These are phyloP conservation scores for Colletotrichum nymphaeae DNA, from an alignment of 2,329 filamentous ascomycete species.

Conservation along the genomic window DNA sequence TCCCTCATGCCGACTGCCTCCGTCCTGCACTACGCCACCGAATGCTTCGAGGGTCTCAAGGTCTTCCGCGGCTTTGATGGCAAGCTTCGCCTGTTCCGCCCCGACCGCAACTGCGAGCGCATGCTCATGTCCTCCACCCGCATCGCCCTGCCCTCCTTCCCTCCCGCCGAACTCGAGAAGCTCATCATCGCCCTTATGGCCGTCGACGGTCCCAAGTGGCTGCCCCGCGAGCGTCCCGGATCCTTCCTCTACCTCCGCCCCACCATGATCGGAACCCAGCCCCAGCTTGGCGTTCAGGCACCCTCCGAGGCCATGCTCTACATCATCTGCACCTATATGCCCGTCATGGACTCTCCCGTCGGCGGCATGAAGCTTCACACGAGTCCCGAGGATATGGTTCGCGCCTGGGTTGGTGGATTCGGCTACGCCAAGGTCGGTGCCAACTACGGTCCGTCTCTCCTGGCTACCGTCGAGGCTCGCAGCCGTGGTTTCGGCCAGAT, in stretches of 20 bases:
- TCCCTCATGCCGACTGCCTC: constrained; percentile 84
- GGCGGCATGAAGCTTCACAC: constrained; percentile 81
- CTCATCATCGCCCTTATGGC: constrained; percentile 78
- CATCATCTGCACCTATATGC: constrained; percentile 77
- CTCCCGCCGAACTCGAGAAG: constrained; percentile 77
- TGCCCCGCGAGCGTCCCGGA: constrained; percentile 76
- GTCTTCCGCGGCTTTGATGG: constrained; percentile 83
- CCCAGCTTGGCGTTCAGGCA: constrained; percentile 82
- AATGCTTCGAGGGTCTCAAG: constrained; percentile 90
- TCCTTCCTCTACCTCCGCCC: constrained; percentile 87
- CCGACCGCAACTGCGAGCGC: constrained; percentile 76
- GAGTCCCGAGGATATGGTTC: constrained; percentile 82
- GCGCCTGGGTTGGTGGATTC: constrained; percentile 94
- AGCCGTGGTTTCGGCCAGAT: constrained; percentile 85
- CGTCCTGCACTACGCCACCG: constrained; percentile 88
- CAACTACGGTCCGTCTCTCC: constrained; percentile 88
- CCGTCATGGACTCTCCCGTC: constrained; percentile 60
- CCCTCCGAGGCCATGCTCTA: constrained; percentile 90
- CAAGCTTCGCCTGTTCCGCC: constrained; percentile 81
- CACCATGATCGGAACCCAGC: constrained; percentile 85
- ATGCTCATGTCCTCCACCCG: constrained; percentile 70
- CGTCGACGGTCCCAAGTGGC: constrained; percentile 82
- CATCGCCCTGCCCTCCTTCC: constrained; percentile 81
- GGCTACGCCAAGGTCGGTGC: constrained; percentile 93
- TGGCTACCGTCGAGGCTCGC: constrained; percentile 81